phyloP scores from a whole-genome alignment of 73 alveolate genomes.

The Paramecium caudatum region DNA sequence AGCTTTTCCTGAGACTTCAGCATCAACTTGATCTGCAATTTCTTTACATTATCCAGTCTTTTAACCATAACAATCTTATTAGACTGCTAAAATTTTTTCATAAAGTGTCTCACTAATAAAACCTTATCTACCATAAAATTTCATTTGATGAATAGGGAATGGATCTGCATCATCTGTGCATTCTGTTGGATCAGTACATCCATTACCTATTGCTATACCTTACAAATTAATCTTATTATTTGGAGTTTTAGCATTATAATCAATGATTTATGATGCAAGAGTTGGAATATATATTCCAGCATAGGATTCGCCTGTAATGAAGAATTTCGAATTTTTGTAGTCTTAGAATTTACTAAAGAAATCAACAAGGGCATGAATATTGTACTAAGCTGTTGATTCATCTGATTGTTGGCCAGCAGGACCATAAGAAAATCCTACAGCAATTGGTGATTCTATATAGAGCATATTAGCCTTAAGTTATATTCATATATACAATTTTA shows the following conservation, averaged over 20 bases:
- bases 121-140: slow-evolving; percentile 51
- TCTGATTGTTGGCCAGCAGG: slow-evolving; percentile 68
- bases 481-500: slow-evolving; percentile 68
- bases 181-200: slow-evolving; percentile 80
- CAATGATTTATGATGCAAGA: slow-evolving; percentile 78
- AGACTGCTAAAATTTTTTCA: slow-evolving; percentile 28
- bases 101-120: not conserved
- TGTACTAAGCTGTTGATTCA: slow-evolving; percentile 82
- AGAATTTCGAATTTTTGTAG: slow-evolving; percentile 82
- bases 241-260: slow-evolving; percentile 58
- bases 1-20: not conserved
- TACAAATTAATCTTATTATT: slow-evolving; percentile 77
- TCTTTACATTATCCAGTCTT: not conserved
- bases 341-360: slow-evolving; percentile 83
- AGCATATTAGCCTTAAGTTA: slow-evolving; percentile 64
- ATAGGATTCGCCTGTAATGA: slow-evolving; percentile 92
- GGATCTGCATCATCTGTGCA: slow-evolving; percentile 30
- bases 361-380: slow-evolving; percentile 82
- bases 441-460: slow-evolving; percentile 58
- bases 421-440: slow-evolving; percentile 59
- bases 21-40: not conserved
- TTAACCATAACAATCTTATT: slow-evolving; percentile 13
- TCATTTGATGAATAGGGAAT: not conserved
- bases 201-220: slow-evolving; percentile 85
- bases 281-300: slow-evolving; percentile 94